Conservation (phyloP, 768 basidiomycete species). For the Tephrocybe rancida region DNA sequence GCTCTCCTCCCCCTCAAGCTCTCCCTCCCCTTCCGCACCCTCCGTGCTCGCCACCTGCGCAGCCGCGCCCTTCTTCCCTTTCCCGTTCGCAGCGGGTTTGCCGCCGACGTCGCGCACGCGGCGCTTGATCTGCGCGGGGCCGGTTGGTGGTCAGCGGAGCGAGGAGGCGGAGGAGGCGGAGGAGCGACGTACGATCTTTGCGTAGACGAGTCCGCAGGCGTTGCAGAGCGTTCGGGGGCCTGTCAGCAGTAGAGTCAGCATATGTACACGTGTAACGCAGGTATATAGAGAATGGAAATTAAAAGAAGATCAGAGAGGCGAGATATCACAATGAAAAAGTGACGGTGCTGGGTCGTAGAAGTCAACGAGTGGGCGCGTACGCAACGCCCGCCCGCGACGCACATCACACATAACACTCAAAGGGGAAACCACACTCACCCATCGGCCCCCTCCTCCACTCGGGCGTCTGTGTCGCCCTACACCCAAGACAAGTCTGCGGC, state of each 20-base stretch:
- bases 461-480: conserved; percentile 81
- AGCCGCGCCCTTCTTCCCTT: not conserved
- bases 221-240: conserved; percentile 85
- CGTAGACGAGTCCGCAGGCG: conserved; percentile 85
- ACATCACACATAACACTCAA: no score
- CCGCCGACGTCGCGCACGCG: conserved; percentile 16
- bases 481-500: conserved; percentile 77
- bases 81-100: not conserved
- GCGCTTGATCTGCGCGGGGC: conserved; percentile 16
- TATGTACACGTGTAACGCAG: no score
- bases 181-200: conserved; percentile 67
- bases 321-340: not conserved
- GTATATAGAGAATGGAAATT: no score
- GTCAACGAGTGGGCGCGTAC: no score
- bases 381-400: no score
- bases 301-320: no score
- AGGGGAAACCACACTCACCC: conserved; percentile 45
- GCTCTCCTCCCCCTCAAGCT: conserved; percentile 9
- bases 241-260: no score
- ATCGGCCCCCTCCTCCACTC: conserved; percentile 86
- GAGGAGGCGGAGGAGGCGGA: not conserved
- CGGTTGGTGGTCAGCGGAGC: not conserved
- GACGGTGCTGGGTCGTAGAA: not conserved
- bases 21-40: not conserved
- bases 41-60: not conserved